Base-by-base conservation (phyloP, 2,329 filamentous ascomycete species). In the Neofusicoccum sp. region DNA sequence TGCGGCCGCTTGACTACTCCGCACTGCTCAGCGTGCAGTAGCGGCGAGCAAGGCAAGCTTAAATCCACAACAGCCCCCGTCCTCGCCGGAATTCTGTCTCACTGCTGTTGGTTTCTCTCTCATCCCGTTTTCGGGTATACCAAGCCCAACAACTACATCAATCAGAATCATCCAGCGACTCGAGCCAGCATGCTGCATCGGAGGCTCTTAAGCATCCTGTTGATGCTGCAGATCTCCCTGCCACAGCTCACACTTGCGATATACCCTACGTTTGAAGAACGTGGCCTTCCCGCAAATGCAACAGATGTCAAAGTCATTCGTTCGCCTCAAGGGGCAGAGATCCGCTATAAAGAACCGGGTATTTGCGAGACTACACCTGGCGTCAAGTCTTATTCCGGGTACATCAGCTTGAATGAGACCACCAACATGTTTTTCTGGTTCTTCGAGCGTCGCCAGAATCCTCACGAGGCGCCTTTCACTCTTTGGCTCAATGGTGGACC, bases 401-500 rank as follows among this genome's bases (percentile, higher is more conserved):
- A 75, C 58, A 73, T 75, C 61, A 73, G 70, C 61, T 64, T 74
- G 53, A 66, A 72, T 47, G 66, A 68, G 14, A 71, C 67, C 26
- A 73, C 70, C 24, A 71, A 76, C 56, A 73, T 76, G 71, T 76
- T 75, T 61, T 78, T 78, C 62, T 79, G 78, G 77, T 80, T 79
- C 64, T 81, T 81, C 56, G 78, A 80, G 64, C 72, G 78, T 4
- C 72, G 80, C 16, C 74, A 79, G 44, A 75, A 79, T 60, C 78
- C 77, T 0, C 53, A 62, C 3, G 66, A 73, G 31, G 71, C 70
- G 49, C 71, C 71, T 3, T 61, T 66, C 20, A 62, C 59, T 58
- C 20, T 62, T 11, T 80, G 78, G 77, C 73, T 80, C 62, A 79
- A 79, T 54, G 79, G 79, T 43, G 79, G 79, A 0, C 79, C 79